Evolutionary conservation across 2,329 filamentous ascomycete genomes (phyloP).

Genomic region (Alternaria atra): DNA sequence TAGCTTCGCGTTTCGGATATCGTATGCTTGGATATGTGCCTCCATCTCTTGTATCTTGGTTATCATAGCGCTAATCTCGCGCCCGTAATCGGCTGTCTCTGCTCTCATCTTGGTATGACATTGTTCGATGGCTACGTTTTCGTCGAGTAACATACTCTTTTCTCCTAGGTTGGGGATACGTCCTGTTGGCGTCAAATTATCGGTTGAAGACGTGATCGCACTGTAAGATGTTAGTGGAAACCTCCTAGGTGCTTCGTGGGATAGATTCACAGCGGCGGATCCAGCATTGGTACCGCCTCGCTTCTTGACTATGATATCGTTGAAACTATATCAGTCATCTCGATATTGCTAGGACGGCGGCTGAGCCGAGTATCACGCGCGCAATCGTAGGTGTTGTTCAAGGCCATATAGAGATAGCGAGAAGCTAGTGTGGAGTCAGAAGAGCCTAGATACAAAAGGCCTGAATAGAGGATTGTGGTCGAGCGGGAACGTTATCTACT

Average conservation of each 20-base stretch:
- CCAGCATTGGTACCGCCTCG: neutral
- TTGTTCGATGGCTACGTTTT: neutral
- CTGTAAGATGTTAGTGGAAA: neutral
- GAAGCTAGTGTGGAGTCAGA: neutral
- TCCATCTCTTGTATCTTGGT: neutral
- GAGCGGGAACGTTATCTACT: neutral
- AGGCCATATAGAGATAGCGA: neutral
- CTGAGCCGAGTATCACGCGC: neutral
- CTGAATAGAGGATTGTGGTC: neutral
- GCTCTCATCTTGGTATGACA: neutral
- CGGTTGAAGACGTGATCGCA: too few species aligned
- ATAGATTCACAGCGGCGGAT: neutral
- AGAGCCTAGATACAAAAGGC: neutral
- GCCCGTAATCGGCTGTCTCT: neutral
- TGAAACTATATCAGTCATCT: neutral
- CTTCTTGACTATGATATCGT: too few species aligned
- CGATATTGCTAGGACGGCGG: neutral
- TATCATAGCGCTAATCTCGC: neutral
- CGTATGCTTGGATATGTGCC: neutral
- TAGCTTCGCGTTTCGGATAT: neutral
- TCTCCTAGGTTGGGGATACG: neutral
- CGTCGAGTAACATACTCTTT: neutral
- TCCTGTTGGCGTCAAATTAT: neutral
- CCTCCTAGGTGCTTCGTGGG: too few species aligned
- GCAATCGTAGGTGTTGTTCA: neutral